A percentile compares a stretch with the other conserved stretches of the same genome.
phyloP scores from a whole-genome alignment of 306 rosid genomes.

The Hippophae tibetana region DNA sequence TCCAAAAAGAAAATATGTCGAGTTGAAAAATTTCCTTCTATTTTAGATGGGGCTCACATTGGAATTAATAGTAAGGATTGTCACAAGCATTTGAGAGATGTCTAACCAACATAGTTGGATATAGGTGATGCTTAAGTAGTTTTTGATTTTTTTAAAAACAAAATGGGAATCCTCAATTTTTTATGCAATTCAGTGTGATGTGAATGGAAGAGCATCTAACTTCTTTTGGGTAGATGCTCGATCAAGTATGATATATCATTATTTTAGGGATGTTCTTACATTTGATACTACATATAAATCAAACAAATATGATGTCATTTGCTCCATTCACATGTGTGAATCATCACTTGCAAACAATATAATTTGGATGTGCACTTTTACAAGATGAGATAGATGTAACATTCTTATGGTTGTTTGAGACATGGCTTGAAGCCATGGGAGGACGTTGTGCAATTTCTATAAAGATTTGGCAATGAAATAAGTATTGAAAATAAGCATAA shows the following conservation, averaged over 20 bases:
- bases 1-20: too few relatives aligned
- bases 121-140: background rate
- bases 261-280: constrained; percentile 2
- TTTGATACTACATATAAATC: constrained; percentile 4
- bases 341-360: background rate
- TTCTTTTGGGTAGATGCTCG: constrained; percentile 3
- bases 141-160: background rate
- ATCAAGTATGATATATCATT: background rate
- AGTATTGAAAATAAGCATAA: too few relatives aligned
- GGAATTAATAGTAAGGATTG: background rate
- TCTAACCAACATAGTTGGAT: background rate
- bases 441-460: background rate
- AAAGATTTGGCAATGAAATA: background rate
- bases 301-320: constrained; percentile 7
- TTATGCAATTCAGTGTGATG: background rate
- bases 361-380: constrained; percentile 3
- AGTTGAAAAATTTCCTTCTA: background rate
- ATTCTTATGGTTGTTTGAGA: background rate
- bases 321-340: background rate
- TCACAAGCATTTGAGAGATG: background rate
- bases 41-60: background rate
- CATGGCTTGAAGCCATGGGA: background rate
- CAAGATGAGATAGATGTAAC: background rate
- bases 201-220: background rate
- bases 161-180: background rate